Evolutionary conservation across 441 rosid species (phyloP).

Genomic region (Eutrema salsugineum): DNA sequence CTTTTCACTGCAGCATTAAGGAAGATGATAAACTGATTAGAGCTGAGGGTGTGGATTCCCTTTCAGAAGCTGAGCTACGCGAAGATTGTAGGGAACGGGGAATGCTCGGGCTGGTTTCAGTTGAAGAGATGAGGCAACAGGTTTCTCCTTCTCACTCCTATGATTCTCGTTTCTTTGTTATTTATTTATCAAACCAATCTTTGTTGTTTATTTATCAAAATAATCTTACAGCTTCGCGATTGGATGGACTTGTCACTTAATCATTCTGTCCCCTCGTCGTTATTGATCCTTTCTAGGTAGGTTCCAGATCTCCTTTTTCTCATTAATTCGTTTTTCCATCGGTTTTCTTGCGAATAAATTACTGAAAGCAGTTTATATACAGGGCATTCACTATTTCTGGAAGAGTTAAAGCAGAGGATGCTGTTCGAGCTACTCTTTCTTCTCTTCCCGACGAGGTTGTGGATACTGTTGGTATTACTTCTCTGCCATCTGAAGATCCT

Average conservation of each 20-base stretch:
- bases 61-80: constrained; percentile 82
- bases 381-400: constrained; percentile 91
- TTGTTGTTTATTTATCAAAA: neutral
- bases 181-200: neutral
- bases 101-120: constrained; percentile 80
- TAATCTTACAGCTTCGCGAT: constrained; percentile 60
- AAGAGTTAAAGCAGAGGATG: constrained; percentile 86
- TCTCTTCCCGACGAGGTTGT: constrained; percentile 98
- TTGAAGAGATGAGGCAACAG: constrained; percentile 94
- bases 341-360: neutral
- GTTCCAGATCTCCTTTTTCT: neutral
- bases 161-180: neutral
- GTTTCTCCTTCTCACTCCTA: constrained; percentile 29
- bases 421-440: constrained; percentile 88
- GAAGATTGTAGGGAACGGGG: constrained; percentile 91
- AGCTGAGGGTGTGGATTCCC: constrained; percentile 92
- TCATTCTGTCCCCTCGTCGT: constrained; percentile 81
- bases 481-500: constrained; percentile 89
- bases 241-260: constrained; percentile 89
- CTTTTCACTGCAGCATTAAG: constrained; percentile 57
- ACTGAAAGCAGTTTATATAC: constrained; percentile 15
- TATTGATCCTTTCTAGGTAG: constrained; percentile 78
- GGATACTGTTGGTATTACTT: constrained; percentile 82
- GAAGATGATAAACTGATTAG: constrained; percentile 83
- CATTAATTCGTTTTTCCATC: constrained; percentile 1